Conservation (phyloP, 352 stramenopile species). For the Aphanomyces astaci region DNA sequence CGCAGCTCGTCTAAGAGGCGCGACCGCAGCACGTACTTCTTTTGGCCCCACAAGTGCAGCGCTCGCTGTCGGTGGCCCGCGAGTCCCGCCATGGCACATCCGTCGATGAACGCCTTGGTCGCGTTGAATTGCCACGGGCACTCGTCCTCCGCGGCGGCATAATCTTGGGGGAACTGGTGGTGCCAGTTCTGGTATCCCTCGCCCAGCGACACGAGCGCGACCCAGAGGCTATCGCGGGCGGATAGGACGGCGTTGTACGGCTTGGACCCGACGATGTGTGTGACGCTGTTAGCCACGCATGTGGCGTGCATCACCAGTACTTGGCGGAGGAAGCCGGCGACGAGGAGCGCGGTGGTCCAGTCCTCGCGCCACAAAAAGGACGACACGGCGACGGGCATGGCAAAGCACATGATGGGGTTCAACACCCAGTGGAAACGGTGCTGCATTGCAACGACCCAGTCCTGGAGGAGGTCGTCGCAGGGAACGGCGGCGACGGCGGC, state of each 20-base stretch:
- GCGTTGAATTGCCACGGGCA: conserved; percentile 97
- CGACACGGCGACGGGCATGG: conserved; percentile 89
- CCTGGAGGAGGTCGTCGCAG: conserved; percentile 90
- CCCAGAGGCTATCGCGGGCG: conserved; percentile 94
- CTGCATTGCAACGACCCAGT: conserved; percentile 94
- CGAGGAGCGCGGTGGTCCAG: conserved; percentile 92
- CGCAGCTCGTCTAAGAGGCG: background rate
- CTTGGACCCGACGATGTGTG: conserved; percentile 97
- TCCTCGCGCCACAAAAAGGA: conserved; percentile 83
- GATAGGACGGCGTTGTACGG: conserved; percentile 94
- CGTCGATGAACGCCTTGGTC: conserved; percentile 97
- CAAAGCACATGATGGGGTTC: conserved; percentile 95
- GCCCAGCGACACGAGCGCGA: conserved; percentile 92
- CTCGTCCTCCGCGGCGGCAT: conserved; percentile 93
- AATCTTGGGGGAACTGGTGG: conserved; percentile 99
- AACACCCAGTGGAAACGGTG: conserved; percentile 83
- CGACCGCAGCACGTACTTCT: background rate
- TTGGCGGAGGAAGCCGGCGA: conserved; percentile 93
- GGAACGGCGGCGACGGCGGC: conserved; percentile 87
- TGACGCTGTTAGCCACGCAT: conserved; percentile 97
- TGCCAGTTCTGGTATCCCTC: conserved; percentile 99
- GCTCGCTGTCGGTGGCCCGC: conserved; percentile 1
- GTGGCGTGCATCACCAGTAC: conserved; percentile 96
- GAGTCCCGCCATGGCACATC: conserved; percentile 39
- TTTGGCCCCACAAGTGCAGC: conserved; percentile 1